These are phyloP conservation scores for Nicotiana obtusifolia DNA, from an alignment of 257 asterid genomes.

Conservation along the genomic window DNA sequence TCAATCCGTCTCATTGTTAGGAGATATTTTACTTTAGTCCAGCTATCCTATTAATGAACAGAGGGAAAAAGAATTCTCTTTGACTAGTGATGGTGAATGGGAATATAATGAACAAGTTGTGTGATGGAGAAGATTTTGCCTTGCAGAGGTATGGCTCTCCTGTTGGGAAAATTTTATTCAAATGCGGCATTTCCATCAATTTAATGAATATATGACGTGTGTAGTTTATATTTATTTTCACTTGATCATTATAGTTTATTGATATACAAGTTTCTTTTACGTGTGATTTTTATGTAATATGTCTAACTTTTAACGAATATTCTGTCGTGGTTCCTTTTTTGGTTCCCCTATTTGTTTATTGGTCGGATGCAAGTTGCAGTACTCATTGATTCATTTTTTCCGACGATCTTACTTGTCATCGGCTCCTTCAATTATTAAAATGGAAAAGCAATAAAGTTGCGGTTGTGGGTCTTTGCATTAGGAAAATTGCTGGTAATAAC, in stretches of 20 bases:
- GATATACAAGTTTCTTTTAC: not conserved
- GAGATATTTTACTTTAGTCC: not conserved
- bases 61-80: not conserved
- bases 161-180: not conserved
- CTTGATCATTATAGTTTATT: not conserved
- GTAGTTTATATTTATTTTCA: not conserved
- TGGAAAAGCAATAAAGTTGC: not conserved
- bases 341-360: not conserved
- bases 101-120: not conserved
- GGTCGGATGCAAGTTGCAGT: not conserved
- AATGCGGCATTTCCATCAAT: too few relatives aligned
- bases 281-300: not conserved
- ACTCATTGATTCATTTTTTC: not conserved
- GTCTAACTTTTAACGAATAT: not conserved
- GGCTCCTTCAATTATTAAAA: not conserved
- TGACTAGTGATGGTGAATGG: not conserved
- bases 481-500: too few relatives aligned
- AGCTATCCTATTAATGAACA: not conserved
- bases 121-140: not conserved
- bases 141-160: not conserved
- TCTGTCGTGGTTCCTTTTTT: not conserved
- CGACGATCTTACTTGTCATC: not conserved
- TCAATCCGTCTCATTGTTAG: not conserved
- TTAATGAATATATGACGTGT: too few relatives aligned
- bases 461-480: too few relatives aligned